These are phyloP conservation scores for Herpetomonas samuelpessoai DNA, from an alignment of 208 protist species.

Conservation along the genomic window DNA sequence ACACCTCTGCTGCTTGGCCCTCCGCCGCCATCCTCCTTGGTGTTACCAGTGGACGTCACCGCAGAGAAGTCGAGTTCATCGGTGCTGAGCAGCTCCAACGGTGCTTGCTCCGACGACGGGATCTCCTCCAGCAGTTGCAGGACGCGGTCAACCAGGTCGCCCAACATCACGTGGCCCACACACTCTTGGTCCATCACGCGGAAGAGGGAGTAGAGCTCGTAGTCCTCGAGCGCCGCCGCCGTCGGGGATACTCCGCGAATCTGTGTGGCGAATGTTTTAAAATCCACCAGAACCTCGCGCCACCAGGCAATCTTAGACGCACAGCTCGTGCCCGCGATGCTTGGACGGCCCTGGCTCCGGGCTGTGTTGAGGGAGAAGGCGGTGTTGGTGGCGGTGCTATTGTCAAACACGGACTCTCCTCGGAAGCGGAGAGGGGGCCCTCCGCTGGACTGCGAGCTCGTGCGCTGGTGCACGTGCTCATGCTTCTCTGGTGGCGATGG, in stretches of 20 bases:
- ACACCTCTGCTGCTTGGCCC: too few species aligned
- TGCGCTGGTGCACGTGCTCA: background rate
- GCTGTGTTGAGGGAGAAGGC: too few species aligned
- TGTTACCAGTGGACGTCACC: background rate
- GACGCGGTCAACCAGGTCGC: conserved; percentile 50
- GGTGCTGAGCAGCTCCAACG: conserved; percentile 33
- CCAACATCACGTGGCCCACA: conserved; percentile 63
- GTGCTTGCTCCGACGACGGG: conserved; percentile 21
- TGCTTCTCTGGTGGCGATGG: too few species aligned
- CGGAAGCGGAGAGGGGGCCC: too few species aligned
- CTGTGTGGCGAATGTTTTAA: conserved; percentile 62
- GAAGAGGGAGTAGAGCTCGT: conserved; percentile 74
- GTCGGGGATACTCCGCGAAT: conserved; percentile 52
- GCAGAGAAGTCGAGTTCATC: conserved; percentile 50
- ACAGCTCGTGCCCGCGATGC: background rate
- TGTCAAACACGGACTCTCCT: too few species aligned
- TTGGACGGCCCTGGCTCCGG: background rate
- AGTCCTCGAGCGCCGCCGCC: conserved; percentile 62
- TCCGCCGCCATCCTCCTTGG: too few species aligned
- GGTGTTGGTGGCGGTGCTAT: too few species aligned
- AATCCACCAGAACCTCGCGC: conserved; percentile 43
- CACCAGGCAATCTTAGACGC: conserved; percentile 12
- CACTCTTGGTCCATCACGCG: conserved; percentile 59
- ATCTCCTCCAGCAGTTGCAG: conserved; percentile 28
- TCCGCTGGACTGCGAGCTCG: background rate